Conservation (phyloP, 2,329 filamentous ascomycete genomes). For the Chaetomium olivaceum region DNA sequence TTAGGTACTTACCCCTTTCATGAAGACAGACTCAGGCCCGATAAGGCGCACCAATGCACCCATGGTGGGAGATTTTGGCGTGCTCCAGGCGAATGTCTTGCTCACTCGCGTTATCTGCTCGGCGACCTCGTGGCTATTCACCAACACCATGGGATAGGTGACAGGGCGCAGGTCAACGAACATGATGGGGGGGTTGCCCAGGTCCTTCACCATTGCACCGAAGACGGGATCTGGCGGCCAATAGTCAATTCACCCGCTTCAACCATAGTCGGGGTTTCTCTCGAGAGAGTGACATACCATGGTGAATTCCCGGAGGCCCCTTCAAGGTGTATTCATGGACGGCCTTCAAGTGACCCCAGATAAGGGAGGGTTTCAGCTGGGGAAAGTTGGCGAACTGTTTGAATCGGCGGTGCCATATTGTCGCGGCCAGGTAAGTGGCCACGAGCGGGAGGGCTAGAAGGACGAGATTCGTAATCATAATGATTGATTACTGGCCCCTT, state of each 20-base stretch:
- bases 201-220: slow-evolving; percentile 34
- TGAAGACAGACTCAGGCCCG: slow-evolving; percentile 32
- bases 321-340: slow-evolving; percentile 24
- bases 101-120: slow-evolving; percentile 42
- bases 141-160: slow-evolving; percentile 37
- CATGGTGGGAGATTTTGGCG: slow-evolving; percentile 39
- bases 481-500: not conserved
- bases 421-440: slow-evolving; percentile 21
- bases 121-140: slow-evolving; percentile 40
- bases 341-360: slow-evolving; percentile 33
- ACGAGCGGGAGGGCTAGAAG: slow-evolving; percentile 23
- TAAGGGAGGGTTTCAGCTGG: slow-evolving; percentile 29
- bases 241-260: not conserved
- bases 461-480: slow-evolving; percentile 23
- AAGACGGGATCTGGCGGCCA: slow-evolving; percentile 32
- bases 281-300: slow-evolving; percentile 18
- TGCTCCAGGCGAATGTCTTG: slow-evolving; percentile 37
- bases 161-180: slow-evolving; percentile 41
- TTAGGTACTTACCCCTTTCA: slow-evolving; percentile 19
- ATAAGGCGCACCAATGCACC: slow-evolving; percentile 32
- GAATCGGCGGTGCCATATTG: slow-evolving; percentile 28
- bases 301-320: slow-evolving; percentile 19
- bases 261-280: not conserved
- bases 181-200: slow-evolving; percentile 40
- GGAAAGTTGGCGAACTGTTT: slow-evolving; percentile 32